Percentiles rank a stretch among this genome's conserved stretches.
Conservation (phyloP, 2,329 filamentous ascomycete genomes). For the Trichoderma brevicompactum region DNA sequence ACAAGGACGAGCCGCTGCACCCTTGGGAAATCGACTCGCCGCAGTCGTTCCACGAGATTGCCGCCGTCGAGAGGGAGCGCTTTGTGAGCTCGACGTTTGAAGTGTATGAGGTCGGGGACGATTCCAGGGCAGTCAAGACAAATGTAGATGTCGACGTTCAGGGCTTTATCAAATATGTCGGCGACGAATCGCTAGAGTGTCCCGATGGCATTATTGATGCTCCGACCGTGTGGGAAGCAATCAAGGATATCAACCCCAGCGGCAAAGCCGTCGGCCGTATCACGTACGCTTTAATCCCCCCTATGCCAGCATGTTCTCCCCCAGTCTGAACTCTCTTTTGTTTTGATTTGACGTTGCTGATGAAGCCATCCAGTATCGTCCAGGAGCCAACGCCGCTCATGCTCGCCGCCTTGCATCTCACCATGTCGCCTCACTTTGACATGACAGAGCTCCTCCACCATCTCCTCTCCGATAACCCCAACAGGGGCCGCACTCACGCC, state of each 20-base stretch:
- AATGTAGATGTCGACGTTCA: slow-evolving; percentile 38
- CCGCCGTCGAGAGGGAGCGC: slow-evolving; percentile 44
- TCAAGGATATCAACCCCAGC: slow-evolving; percentile 45
- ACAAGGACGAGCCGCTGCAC: slow-evolving; percentile 42
- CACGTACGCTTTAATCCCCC: slow-evolving; percentile 48
- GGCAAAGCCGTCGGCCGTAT: slow-evolving; percentile 59
- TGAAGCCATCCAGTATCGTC: slow-evolving; percentile 50
- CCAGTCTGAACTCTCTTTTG: neutral
- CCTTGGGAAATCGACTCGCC: slow-evolving; percentile 42
- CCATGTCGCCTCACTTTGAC: slow-evolving; percentile 62
- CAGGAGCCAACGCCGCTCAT: slow-evolving; percentile 64
- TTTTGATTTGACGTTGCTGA: neutral
- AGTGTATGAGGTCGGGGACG: slow-evolving; percentile 58
- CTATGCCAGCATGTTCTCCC: neutral
- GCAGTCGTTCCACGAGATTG: slow-evolving; percentile 42
- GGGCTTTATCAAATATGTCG: slow-evolving; percentile 36
- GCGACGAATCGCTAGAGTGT: slow-evolving; percentile 35
- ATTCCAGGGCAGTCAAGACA: slow-evolving; percentile 46
- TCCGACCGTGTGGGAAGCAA: slow-evolving; percentile 48
- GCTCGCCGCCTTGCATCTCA: slow-evolving; percentile 62
- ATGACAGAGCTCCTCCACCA: slow-evolving; percentile 64
- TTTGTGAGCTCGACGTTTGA: slow-evolving; percentile 59
- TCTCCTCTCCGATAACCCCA: slow-evolving; percentile 54
- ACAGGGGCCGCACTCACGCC: slow-evolving; percentile 51
- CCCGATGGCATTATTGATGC: slow-evolving; percentile 44